Percentiles rank a stretch among this genome's conserved stretches.
These are phyloP conservation scores for Nitzschia putrida DNA, from an alignment of 108 stramenopile genomes.

Conservation along the genomic window DNA sequence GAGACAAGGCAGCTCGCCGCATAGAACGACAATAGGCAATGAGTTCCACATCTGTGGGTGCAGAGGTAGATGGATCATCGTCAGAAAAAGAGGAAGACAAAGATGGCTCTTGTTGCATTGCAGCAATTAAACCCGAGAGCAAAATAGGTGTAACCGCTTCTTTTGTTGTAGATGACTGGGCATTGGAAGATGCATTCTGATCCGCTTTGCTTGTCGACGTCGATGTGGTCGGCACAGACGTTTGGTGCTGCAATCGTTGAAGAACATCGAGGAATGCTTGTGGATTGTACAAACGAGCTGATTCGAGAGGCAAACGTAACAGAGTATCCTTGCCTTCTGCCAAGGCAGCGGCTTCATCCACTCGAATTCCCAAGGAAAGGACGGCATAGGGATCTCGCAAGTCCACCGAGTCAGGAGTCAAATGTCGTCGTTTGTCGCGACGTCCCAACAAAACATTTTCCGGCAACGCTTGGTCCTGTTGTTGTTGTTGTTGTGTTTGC, in stretches of 20 bases:
- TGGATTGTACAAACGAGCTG: slow-evolving; percentile 30
- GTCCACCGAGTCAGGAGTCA: slow-evolving; percentile 11
- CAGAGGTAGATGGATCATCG: background rate
- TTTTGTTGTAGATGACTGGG: background rate
- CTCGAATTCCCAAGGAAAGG: slow-evolving; percentile 32
- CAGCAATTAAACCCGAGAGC: slow-evolving; percentile 38
- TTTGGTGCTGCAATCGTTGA: slow-evolving; percentile 20
- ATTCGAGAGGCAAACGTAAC: slow-evolving; percentile 32
- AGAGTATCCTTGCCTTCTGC: slow-evolving; percentile 8
- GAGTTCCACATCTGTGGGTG: slow-evolving; percentile 30
- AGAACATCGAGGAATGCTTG: slow-evolving; percentile 25
- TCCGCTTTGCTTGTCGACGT: background rate
- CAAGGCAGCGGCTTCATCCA: slow-evolving; percentile 25
- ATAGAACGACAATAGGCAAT: slow-evolving; percentile 28
- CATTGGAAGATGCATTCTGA: background rate
- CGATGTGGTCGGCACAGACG: background rate
- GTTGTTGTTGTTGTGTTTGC: background rate
- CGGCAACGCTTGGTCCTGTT: background rate
- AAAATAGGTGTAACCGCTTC: slow-evolving; percentile 39
- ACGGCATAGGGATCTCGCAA: slow-evolving; percentile 36
- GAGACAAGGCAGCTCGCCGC: slow-evolving; percentile 33
- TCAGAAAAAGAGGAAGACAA: background rate
- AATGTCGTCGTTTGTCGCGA: slow-evolving; percentile 27
- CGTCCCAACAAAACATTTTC: slow-evolving; percentile 22
- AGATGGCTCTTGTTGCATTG: slow-evolving; percentile 4